Percentiles rank a stretch among this genome's conserved stretches.
Conservation (phyloP, 257 asterid genomes). For the Jacaranda copaia region DNA sequence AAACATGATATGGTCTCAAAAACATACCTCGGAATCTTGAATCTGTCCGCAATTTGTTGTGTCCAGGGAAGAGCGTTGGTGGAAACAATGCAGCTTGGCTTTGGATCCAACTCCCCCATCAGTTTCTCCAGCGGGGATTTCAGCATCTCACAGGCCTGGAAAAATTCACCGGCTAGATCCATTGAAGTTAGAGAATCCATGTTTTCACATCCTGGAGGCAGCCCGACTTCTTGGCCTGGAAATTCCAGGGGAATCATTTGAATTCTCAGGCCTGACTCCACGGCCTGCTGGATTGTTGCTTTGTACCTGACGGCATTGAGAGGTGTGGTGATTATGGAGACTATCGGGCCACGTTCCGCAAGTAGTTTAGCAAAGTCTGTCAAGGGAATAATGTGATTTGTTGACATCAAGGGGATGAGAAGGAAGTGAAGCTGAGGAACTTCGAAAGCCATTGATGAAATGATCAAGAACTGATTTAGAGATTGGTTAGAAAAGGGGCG, state of each 20-base stretch:
- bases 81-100: slow-evolving; percentile 59
- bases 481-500: neutral
- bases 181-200: slow-evolving; percentile 50
- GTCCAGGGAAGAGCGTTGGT: slow-evolving; percentile 62
- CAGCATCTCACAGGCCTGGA: slow-evolving; percentile 39
- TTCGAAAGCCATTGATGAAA: slow-evolving; percentile 42
- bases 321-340: slow-evolving; percentile 57
- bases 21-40: slow-evolving; percentile 53
- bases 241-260: slow-evolving; percentile 45
- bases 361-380: slow-evolving; percentile 57
- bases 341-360: slow-evolving; percentile 44
- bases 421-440: slow-evolving; percentile 49
- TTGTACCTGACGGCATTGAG: slow-evolving; percentile 43
- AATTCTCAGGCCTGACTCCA: slow-evolving; percentile 38
- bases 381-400: slow-evolving; percentile 63
- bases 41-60: slow-evolving; percentile 38
- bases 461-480: neutral
- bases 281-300: slow-evolving; percentile 33
- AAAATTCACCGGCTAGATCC: slow-evolving; percentile 32
- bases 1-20: slow-evolving; percentile 71
- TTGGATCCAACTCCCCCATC: slow-evolving; percentile 36
- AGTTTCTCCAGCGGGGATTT: slow-evolving; percentile 42
- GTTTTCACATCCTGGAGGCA: slow-evolving; percentile 65
- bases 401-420: slow-evolving; percentile 60
- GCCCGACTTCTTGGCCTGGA: slow-evolving; percentile 54